Conservation (phyloP, 2,329 filamentous ascomycete species). For the Neurospora sp. region DNA sequence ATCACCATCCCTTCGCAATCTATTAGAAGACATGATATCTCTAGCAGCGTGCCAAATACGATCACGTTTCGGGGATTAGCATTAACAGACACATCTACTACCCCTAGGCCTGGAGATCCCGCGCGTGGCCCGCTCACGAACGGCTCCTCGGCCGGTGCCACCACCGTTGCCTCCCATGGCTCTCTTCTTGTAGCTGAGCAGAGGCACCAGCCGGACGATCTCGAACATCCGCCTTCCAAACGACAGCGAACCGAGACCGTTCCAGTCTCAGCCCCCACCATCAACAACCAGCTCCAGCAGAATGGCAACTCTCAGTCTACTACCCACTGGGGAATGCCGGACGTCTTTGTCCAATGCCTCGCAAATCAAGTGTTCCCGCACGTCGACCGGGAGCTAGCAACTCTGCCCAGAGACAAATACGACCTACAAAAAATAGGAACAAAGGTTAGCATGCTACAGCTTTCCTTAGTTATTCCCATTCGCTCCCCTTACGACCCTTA, state of each 20-base stretch:
- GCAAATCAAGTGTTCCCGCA: constrained; percentile 24
- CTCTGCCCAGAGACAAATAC: constrained; percentile 18
- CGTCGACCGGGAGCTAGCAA: constrained; percentile 18
- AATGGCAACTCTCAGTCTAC: neutral
- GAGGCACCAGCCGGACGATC: neutral
- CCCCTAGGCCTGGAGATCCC: neutral
- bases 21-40: neutral
- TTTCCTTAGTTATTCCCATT: neutral
- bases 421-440: constrained; percentile 19
- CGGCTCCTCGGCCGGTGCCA: neutral
- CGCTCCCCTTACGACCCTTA: constrained; percentile 5
- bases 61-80: neutral
- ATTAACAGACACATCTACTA: neutral
- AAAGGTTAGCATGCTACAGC: constrained; percentile 18
- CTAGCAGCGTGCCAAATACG: neutral
- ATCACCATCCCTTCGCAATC: neutral
- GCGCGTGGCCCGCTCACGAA: neutral
- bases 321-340: constrained; percentile 4
- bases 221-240: neutral
- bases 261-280: neutral
- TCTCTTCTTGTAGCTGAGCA: neutral
- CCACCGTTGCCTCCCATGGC: neutral
- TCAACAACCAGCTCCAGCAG: neutral
- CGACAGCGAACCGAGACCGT: neutral
- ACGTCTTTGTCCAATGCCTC: constrained; percentile 18